phyloP scores from a whole-genome alignment of 2,329 filamentous ascomycete species.

The Rhinocladiella mackenziei region DNA sequence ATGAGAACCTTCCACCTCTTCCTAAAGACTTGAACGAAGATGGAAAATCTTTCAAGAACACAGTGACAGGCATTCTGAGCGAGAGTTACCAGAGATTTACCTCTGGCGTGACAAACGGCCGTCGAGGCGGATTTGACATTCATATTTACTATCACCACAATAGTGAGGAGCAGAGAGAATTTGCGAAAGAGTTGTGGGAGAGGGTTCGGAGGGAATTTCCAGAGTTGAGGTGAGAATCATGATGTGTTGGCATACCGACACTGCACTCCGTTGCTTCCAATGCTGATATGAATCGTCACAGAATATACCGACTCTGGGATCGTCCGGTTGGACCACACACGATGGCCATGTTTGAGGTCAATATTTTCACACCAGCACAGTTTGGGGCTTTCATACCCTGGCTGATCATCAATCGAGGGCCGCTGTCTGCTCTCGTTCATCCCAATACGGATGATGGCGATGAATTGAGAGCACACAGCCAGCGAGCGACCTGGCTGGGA shows the following conservation, averaged over 20 bases:
- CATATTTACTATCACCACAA: conserved; percentile 76
- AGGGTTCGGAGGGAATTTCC: conserved; percentile 69
- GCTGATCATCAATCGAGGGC: conserved; percentile 76
- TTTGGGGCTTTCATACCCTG: conserved; percentile 87
- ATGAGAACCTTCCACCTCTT: conserved; percentile 47
- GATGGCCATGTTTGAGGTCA: conserved; percentile 88
- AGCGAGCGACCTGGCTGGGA: conserved; percentile 43
- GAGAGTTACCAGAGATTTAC: conserved; percentile 67
- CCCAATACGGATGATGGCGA: conserved; percentile 68
- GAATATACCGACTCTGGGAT: conserved; percentile 76
- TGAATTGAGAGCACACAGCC: conserved; percentile 46
- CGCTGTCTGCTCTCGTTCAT: conserved; percentile 73
- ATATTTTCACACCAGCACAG: conserved; percentile 76
- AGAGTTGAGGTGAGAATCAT: conserved; percentile 43
- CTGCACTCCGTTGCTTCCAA: too few relatives aligned
- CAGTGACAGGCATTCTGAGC: conserved; percentile 57
- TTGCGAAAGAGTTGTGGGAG: conserved; percentile 70
- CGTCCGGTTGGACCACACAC: conserved; percentile 76
- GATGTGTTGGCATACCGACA: neutral
- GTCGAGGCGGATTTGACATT: conserved; percentile 65
- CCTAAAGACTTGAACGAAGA: conserved; percentile 60
- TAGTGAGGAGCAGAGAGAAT: conserved; percentile 59
- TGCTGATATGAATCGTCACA: conserved; percentile 58
- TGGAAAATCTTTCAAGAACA: conserved; percentile 73
- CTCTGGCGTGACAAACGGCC: conserved; percentile 61